A percentile compares a stretch with the other conserved stretches of the same genome.
Conservation (phyloP, 257 asterid genomes). For the Nicotiana benthamiana region DNA sequence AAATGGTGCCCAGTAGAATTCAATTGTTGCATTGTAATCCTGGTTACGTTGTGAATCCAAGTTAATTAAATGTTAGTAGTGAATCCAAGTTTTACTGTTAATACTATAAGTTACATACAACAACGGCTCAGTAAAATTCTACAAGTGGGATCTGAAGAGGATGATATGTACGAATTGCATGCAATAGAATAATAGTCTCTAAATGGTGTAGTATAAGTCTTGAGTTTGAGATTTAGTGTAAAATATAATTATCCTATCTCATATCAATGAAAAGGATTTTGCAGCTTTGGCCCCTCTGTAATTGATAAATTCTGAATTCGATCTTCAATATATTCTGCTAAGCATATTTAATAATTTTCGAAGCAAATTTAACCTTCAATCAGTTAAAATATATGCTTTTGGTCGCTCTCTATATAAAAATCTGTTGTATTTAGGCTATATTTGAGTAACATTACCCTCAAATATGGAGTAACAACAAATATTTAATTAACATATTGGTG, state of each 20-base stretch:
- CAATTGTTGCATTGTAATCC: constrained; percentile 71
- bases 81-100: background rate
- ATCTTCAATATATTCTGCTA: too few species aligned
- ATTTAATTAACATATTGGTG: background rate
- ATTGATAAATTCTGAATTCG: background rate
- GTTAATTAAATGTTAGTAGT: background rate
- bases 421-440: too few species aligned
- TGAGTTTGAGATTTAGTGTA: background rate
- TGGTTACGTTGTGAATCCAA: constrained; percentile 7
- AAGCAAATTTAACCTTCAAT: background rate
- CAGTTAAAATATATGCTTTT: background rate
- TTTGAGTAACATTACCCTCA: background rate
- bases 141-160: too few species aligned
- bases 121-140: too few species aligned
- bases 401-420: background rate
- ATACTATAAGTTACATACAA: background rate
- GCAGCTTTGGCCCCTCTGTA: too few species aligned
- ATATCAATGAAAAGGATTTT: background rate
- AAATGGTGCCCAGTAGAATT: constrained; percentile 87
- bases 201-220: background rate
- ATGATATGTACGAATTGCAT: too few species aligned
- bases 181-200: too few species aligned
- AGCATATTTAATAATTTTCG: background rate
- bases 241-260: background rate
- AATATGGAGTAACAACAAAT: background rate